Evolutionary conservation across 2,329 filamentous ascomycete genomes (phyloP), one percentile per base, ranked within the genome.

Genomic region (Fusarium pseudocircinatum): DNA sequence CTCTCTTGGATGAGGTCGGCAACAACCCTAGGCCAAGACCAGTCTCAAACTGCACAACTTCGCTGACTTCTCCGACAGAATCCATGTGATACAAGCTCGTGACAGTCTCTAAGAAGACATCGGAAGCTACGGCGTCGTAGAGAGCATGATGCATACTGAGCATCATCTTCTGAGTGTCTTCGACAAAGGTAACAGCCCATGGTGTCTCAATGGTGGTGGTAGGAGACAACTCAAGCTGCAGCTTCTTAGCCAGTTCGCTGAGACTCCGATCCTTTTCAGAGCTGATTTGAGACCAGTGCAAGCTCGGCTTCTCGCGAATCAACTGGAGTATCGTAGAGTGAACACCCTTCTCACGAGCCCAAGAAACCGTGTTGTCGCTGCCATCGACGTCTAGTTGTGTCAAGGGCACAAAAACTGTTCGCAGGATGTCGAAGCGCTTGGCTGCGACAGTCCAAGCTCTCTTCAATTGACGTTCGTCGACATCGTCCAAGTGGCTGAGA

Each of bases 121-220:
- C 15, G 18, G 65, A 46, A 15, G 52, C 24, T 14, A 65, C 47
- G 1, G 46, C 63, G 2, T 72, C 69, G 13, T 72, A 65, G 4
- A 72, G 58, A 1, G 63, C 26, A 8, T 72, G 69, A 13, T 72
- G 69, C 58, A 72, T 72, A 7, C 69, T 72, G 4, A 72, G 49
- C 63, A 72, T 72, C 40, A 72, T 18, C 18, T 43, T 59, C 20
- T 54, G 59, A 3, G 39, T 58, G 7, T 14, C 22, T 6, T 57
- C n/a, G 2, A 62, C 18, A 3, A 72, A 69, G 1, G 63, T 65
- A 2, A 72, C 26, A 3, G 69, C 59, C 69, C 69, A 72, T 0
- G 63, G 69, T 9, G 69, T 44, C 2, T 58, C 30, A 0, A 14
- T 28, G 3, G 58, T 53, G 7, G 69, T 63, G 1, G 68, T 52